Conservation (phyloP, 768 basidiomycete species). For the Serendipita sp. region DNA sequence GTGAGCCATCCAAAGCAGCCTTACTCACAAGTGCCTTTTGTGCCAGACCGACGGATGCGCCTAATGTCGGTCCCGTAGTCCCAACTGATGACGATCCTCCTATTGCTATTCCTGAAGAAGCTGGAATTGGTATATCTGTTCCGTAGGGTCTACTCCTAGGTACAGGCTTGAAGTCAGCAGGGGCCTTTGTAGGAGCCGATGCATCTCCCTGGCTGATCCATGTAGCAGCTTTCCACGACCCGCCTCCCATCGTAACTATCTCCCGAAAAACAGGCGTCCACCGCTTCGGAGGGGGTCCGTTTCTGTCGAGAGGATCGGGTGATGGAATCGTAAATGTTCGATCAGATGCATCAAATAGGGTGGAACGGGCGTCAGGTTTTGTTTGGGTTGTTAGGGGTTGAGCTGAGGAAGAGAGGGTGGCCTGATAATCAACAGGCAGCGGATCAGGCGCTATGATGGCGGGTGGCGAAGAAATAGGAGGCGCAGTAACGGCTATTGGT, state of each 20-base stretch:
- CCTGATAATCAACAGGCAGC: background rate
- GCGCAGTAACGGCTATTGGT: background rate
- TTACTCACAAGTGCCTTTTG: background rate
- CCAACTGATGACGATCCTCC: too few relatives aligned
- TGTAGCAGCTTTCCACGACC: background rate
- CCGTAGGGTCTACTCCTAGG: background rate
- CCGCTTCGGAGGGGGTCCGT: background rate
- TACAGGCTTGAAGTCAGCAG: background rate
- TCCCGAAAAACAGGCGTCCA: background rate
- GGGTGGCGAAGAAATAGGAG: background rate
- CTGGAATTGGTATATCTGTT: too few relatives aligned
- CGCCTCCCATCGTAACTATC: background rate
- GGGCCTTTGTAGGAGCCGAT: background rate
- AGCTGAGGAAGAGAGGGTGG: background rate
- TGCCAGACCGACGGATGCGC: background rate
- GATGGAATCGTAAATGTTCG: background rate
- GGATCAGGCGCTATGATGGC: background rate
- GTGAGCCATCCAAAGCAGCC: background rate
- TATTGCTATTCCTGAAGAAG: too few relatives aligned
- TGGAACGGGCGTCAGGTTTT: too few relatives aligned
- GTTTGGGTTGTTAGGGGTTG: too few relatives aligned
- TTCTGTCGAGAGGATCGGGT: background rate
- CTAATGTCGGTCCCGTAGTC: too few relatives aligned
- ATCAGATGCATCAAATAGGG: background rate
- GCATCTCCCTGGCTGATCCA: background rate